Evolutionary conservation across 2,329 filamentous ascomycete genomes (phyloP), one percentile per base, ranked within the genome.

Genomic region (Coleophoma cylindrospora): DNA sequence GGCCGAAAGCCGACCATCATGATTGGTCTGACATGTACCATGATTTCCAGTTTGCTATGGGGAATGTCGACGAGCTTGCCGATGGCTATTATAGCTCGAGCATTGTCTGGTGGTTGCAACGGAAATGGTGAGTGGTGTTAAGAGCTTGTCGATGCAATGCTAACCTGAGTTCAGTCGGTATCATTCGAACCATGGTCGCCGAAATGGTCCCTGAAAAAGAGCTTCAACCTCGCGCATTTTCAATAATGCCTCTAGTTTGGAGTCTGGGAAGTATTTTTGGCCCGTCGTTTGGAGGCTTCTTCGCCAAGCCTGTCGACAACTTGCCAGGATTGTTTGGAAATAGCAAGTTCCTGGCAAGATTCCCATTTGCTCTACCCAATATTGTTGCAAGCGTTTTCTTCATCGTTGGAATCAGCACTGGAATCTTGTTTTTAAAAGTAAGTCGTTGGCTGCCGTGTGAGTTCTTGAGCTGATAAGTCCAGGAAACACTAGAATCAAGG

Each of bases 201-300:
- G 92, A 96, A 67, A 84, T 96, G 77, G 91, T 96, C 2, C 88
- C 90, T 0, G 84, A 94, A 66, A 90, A 80, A 65, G 87, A 91
- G 63, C 74, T 96, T 7, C 92, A 96, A 63, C 91, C 92, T 0
- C 76, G 83, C 47, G 94, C 94, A 0, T 97, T 97, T 67, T 91
- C 86, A 56, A 76, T 97, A 43, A 96, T 97, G 91, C 92, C 92
- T 4, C 71, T 97, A 14, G 88, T 87, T 43, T 97, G 90, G 87
- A 91, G 85, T 11, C 73, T 96, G 47, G 92, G 92, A 1, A 87
- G 84, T 34, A 89, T 96, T 36, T 87, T 96, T 58, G 92, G 92
- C 0, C 92, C 92, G 1, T 85, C 83, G 4, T 87, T 97, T 61
- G 92, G 92, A 27, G 92, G 92, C 4, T 84, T 90, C 54, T 81